Percentiles rank a stretch among this genome's conserved stretches.
phyloP scores from a whole-genome alignment of 2,329 filamentous ascomycete genomes.

The Boeremia lycopersici region DNA sequence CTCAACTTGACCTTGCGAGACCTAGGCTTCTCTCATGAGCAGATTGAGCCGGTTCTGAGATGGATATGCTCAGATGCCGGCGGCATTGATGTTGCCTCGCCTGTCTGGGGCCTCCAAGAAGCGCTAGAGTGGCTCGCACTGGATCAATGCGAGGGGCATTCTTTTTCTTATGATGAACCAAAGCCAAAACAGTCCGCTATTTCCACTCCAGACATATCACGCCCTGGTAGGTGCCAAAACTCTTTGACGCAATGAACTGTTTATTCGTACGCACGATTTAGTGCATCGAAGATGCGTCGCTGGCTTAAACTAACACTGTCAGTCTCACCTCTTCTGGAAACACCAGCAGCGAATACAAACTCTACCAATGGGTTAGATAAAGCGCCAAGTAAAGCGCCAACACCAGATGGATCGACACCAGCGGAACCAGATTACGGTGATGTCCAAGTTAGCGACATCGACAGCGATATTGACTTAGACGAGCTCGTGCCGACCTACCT shows the following conservation, averaged over 20 bases:
- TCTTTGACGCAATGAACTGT: background rate
- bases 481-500: conserved; percentile 74
- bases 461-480: conserved; percentile 57
- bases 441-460: conserved; percentile 54
- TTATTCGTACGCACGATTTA: background rate
- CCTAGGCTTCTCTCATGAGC: conserved; percentile 66
- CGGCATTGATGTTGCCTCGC: conserved; percentile 59
- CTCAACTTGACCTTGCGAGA: conserved; percentile 74
- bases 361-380: background rate
- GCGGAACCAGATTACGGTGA: conserved; percentile 34
- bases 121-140: conserved; percentile 89
- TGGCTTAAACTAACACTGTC: background rate
- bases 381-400: background rate
- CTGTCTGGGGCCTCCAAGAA: conserved; percentile 85
- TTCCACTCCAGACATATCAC: conserved; percentile 31
- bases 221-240: conserved; percentile 31
- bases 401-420: conserved; percentile 8
- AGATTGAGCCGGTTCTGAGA: conserved; percentile 38
- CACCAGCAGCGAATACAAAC: background rate
- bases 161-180: conserved; percentile 69
- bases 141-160: conserved; percentile 70
- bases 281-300: background rate
- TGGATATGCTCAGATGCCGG: conserved; percentile 47
- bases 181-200: conserved; percentile 24
- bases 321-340: conserved; percentile 3